A percentile compares a stretch with the other conserved stretches of the same genome.
Conservation (phyloP, 2,329 filamentous ascomycete genomes). For the Tolypocladium paradoxum region DNA sequence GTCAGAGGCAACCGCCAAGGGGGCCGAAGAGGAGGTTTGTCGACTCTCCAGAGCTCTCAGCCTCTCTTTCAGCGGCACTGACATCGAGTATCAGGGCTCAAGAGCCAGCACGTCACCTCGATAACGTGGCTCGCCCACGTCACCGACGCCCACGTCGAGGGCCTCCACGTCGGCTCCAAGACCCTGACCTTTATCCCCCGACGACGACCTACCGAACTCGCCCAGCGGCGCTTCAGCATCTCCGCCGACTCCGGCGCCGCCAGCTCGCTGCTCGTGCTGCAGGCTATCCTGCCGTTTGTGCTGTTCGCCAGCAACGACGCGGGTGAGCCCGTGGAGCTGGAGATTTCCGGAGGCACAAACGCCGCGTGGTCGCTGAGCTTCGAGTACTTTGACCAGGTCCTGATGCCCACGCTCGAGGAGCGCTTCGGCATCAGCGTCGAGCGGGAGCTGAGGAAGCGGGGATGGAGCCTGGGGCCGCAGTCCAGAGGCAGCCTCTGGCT, state of each 20-base stretch:
- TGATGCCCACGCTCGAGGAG: slow-evolving; percentile 41
- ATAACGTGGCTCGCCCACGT: slow-evolving; percentile 42
- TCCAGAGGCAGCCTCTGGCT: slow-evolving; percentile 33
- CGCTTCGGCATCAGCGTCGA: slow-evolving; percentile 38
- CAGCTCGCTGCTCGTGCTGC: slow-evolving; percentile 46
- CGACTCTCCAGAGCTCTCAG: not conserved
- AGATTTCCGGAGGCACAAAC: slow-evolving; percentile 49
- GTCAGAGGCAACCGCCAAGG: slow-evolving; percentile 42
- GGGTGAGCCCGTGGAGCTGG: slow-evolving; percentile 34
- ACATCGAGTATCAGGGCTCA: slow-evolving; percentile 35
- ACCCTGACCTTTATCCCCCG: slow-evolving; percentile 36
- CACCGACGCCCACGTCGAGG: slow-evolving; percentile 38
- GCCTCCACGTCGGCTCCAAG: slow-evolving; percentile 39
- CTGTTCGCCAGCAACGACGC: slow-evolving; percentile 38
- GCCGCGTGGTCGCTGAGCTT: slow-evolving; percentile 45
- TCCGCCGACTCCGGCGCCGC: slow-evolving; percentile 37
- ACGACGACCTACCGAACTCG: slow-evolving; percentile 25
- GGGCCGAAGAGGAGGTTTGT: slow-evolving; percentile 16
- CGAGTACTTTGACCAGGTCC: slow-evolving; percentile 52
- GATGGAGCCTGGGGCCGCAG: slow-evolving; percentile 38
- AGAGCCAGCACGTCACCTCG: slow-evolving; percentile 47
- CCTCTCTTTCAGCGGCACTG: not conserved
- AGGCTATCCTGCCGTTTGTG: slow-evolving; percentile 49
- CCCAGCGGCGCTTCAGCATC: slow-evolving; percentile 35
- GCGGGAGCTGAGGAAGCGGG: slow-evolving; percentile 31